Conservation (phyloP, 2,329 filamentous ascomycete species). For the Atkinsonella hypoxylon region DNA sequence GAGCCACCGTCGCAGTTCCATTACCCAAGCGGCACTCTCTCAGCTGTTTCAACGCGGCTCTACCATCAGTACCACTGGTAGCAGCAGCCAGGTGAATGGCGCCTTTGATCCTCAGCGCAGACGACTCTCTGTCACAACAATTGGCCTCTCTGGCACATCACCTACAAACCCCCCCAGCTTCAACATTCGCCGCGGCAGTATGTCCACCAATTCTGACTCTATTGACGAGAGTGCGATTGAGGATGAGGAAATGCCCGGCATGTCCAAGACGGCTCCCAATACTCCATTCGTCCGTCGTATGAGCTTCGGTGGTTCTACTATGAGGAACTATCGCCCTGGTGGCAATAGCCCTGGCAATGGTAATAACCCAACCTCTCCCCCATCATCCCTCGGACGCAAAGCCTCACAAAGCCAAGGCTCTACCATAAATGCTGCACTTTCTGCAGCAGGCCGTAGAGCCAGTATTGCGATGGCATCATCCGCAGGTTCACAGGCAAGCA, state of each 20-base stretch:
- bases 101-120: conserved; percentile 49
- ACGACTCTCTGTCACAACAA: conserved; percentile 61
- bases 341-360: conserved; percentile 49
- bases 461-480: conserved; percentile 21
- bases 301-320: conserved; percentile 76
- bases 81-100: conserved; percentile 24
- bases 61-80: conserved; percentile 30
- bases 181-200: conserved; percentile 49
- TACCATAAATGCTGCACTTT: conserved; percentile 21
- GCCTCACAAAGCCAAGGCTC: conserved; percentile 17
- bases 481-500: conserved; percentile 44
- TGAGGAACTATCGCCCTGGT: conserved; percentile 42
- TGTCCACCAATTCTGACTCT: conserved; percentile 56
- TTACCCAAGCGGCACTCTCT: conserved; percentile 44
- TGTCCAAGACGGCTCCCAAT: conserved; percentile 45
- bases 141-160: conserved; percentile 61
- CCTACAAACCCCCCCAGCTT: conserved; percentile 44
- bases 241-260: conserved; percentile 47
- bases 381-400: conserved; percentile 23
- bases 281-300: conserved; percentile 74
- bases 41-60: conserved; percentile 48
- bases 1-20: conserved; percentile 42
- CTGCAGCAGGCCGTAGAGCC: conserved; percentile 24
- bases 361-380: conserved; percentile 38
- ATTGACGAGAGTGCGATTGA: conserved; percentile 65